These are phyloP conservation scores for Leishmania turanica DNA, from an alignment of 208 protist species.

Conservation along the genomic window DNA sequence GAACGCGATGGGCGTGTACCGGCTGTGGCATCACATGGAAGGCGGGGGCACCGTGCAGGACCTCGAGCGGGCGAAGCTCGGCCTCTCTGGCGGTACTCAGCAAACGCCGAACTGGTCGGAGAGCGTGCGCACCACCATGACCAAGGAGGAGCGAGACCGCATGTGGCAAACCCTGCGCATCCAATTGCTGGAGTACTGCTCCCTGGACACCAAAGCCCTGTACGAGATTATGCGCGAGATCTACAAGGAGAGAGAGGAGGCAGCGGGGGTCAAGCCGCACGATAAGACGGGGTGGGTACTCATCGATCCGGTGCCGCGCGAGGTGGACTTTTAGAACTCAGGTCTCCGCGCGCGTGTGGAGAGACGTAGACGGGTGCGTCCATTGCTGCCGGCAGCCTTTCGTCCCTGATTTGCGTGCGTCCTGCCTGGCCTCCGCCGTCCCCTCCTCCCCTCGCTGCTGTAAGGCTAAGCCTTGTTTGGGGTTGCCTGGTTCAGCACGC, in stretches of 20 bases:
- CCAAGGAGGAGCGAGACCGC: constrained; percentile 58
- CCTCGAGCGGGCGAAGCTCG: constrained; percentile 35
- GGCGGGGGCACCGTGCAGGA: constrained; percentile 81
- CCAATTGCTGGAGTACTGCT: constrained; percentile 93
- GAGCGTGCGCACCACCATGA: constrained; percentile 26
- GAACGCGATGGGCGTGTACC: constrained; percentile 89
- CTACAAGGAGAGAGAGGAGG: constrained; percentile 60
- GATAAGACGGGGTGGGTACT: constrained; percentile 90
- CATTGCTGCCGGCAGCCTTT: neutral
- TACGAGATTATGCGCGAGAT: constrained; percentile 92
- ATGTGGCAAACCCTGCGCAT: constrained; percentile 80
- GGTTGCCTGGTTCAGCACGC: neutral
- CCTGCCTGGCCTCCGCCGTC: neutral
- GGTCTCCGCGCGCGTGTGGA: neutral
- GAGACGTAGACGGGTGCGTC: neutral
- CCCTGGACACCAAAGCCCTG: constrained; percentile 81
- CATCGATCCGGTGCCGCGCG: constrained; percentile 57
- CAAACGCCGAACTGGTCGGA: neutral
- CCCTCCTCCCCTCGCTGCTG: neutral
- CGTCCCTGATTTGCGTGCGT: neutral
- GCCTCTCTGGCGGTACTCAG: constrained; percentile 6
- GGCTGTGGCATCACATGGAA: constrained; percentile 91
- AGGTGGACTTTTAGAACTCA: constrained; percentile 40
- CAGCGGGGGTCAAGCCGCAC: constrained; percentile 32
- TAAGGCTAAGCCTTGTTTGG: neutral